phyloP scores from a whole-genome alignment of 208 protist species.

The Angomonas deanei region DNA sequence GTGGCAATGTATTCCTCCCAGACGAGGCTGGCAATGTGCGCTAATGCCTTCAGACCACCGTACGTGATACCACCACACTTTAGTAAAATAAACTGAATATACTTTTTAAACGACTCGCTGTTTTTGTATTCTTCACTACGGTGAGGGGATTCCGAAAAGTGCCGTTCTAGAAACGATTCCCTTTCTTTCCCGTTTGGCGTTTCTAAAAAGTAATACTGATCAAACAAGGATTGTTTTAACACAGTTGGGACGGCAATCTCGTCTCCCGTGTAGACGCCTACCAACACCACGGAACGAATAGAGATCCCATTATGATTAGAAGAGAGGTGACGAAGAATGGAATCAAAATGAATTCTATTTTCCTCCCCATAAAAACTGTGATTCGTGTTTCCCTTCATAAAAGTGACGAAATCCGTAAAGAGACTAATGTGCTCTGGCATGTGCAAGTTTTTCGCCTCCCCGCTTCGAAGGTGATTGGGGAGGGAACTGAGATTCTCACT shows the following conservation, averaged over 20 bases:
- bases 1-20: background rate
- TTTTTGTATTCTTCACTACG: background rate
- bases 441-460: too few species aligned
- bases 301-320: too few species aligned
- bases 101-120: background rate
- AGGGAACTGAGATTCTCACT: too few species aligned
- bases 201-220: slow-evolving; percentile 28
- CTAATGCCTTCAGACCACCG: slow-evolving; percentile 45
- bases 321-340: background rate
- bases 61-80: slow-evolving; percentile 69
- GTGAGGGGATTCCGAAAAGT: background rate
- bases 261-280: slow-evolving; percentile 42
- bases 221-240: slow-evolving; percentile 36
- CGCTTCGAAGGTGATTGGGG: too few species aligned
- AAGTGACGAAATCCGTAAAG: too few species aligned
- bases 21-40: slow-evolving; percentile 6
- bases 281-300: slow-evolving; percentile 4
- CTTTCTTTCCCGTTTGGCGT: slow-evolving; percentile 60
- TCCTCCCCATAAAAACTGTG: too few species aligned
- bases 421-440: too few species aligned
- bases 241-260: slow-evolving; percentile 22
- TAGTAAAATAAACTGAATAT: slow-evolving; percentile 30
- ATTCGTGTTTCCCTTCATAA: too few species aligned
- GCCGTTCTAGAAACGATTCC: slow-evolving; percentile 24
- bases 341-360: too few species aligned